Evolutionary conservation across 2,329 filamentous ascomycete species (phyloP), one percentile per base, ranked within the genome.

Genomic region (Fusarium albosuccineum): DNA sequence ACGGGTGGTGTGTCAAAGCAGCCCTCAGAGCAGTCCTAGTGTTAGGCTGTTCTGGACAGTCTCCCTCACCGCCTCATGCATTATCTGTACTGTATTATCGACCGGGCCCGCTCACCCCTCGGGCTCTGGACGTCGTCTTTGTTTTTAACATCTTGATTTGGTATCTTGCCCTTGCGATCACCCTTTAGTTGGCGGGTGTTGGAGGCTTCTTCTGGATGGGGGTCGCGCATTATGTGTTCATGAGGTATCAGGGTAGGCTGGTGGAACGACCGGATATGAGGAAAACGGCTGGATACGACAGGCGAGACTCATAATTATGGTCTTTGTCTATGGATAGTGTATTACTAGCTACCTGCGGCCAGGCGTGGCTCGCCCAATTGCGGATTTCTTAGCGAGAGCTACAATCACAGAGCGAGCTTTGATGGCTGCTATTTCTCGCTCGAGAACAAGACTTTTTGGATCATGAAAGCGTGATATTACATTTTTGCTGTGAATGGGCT

Each of bases 1-100:
- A 48, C 63, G 22, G 61, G 70, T 14, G 73, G 70, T 60, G 52
- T 62, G 22, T 72, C 75, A 41, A 81, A 78, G 72, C 77, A 78
- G 66, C 62, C 62, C 44, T 63, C 72, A 27, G 78, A 81, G 42
- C 77, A 78, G 30, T 57, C 62, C 49, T 50, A 70, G 46, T 64
- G 60, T 46, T 66, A 66, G 57, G 29, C 34, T 22, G 46, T 34
- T 27, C 33, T 27, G 37, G 34, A 29, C 39, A 11, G 30, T 30
- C 26, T 40, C 50, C 40, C 34, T 52, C 26, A 30, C 55, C 48
- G 30, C 59, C 45, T 26, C 45, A 22, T 37, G 37, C 58, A 44
- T 59, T 36, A 62, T 63, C 53, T 68, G 63, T 70, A 69, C 64
- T 74, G 63, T 74, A 72, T 73, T 70, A 59, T 64, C 50, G 65